Conservation (phyloP, 176 grass and related monocot species). For the Aegilops speltoides region DNA sequence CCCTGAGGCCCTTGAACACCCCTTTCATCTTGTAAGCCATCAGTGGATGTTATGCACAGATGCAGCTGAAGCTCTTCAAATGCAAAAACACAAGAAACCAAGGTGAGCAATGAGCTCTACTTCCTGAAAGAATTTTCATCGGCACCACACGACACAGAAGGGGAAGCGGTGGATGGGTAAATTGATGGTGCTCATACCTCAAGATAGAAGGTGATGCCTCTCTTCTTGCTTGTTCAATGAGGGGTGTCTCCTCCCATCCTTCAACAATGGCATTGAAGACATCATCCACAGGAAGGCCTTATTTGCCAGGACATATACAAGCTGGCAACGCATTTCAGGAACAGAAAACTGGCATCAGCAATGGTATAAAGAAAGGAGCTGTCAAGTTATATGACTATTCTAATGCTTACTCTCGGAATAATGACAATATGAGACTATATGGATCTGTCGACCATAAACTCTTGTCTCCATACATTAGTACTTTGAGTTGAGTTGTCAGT, state of each 20-base stretch:
- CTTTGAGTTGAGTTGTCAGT: neutral
- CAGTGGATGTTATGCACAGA: constrained; percentile 2
- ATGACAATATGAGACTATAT: neutral
- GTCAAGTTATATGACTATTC: neutral
- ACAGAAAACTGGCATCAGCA: neutral
- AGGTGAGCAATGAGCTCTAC: neutral
- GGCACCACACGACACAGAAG: neutral
- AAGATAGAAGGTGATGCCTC: constrained; percentile 20
- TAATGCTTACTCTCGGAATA: constrained; percentile 2
- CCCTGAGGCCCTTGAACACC: constrained; percentile 74
- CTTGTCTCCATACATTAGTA: neutral
- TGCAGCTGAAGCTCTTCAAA: neutral
- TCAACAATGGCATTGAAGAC: neutral
- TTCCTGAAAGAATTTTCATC: neutral
- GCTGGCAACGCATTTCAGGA: constrained; percentile 3
- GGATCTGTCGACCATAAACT: neutral
- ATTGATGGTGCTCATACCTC: constrained; percentile 2
- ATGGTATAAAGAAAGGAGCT: constrained; percentile 17
- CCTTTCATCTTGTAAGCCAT: constrained; percentile 95
- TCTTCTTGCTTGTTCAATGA: constrained; percentile 25
- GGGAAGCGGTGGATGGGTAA: neutral
- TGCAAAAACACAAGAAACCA: neutral
- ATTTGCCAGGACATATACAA: constrained; percentile 1
- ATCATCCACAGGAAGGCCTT: constrained; percentile 21
- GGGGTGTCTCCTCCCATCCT: constrained; percentile 28